Evolutionary conservation across 176 grass and related monocot genomes (phyloP).

Genomic region (Triticum urartu): DNA sequence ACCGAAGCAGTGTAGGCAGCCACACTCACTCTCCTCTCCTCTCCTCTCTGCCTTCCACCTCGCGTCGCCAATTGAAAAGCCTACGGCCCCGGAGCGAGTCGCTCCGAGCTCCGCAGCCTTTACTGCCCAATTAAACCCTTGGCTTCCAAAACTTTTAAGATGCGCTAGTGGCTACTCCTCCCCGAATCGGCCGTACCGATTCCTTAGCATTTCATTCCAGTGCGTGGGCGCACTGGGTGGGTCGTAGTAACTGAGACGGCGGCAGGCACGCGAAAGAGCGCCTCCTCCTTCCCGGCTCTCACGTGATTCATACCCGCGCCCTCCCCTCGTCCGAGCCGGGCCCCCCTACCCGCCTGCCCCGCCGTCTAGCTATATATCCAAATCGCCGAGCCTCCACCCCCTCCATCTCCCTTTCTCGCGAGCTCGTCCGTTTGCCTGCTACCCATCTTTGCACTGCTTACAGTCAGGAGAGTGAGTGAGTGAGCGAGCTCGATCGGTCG

Average conservation of each 20-base stretch:
- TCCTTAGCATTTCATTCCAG: neutral
- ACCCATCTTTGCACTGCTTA: neutral
- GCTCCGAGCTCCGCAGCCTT: constrained; percentile 19
- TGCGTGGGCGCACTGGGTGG: neutral
- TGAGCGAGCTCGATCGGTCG: neutral
- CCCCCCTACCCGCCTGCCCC: neutral
- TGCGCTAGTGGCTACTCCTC: neutral
- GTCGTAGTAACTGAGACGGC: constrained; percentile 30
- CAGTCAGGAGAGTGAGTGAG: neutral
- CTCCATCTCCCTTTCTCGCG: too few species aligned
- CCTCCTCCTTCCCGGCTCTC: constrained; percentile 9
- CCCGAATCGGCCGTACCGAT: neutral
- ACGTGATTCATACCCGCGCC: constrained; percentile 36
- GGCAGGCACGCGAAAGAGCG: constrained; percentile 40
- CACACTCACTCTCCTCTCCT: too few species aligned
- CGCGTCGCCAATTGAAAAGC: neutral
- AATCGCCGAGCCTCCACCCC: too few species aligned
- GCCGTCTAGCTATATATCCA: neutral
- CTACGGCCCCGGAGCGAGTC: neutral
- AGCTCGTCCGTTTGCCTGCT: too few species aligned
- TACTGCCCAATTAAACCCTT: neutral
- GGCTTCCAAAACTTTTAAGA: neutral
- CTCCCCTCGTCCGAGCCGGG: neutral
- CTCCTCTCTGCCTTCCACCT: neutral
- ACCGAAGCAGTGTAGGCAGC: too few species aligned